Conservation (phyloP, 2,329 filamentous ascomycete species). For the Alternaria hordeiaustralica region DNA sequence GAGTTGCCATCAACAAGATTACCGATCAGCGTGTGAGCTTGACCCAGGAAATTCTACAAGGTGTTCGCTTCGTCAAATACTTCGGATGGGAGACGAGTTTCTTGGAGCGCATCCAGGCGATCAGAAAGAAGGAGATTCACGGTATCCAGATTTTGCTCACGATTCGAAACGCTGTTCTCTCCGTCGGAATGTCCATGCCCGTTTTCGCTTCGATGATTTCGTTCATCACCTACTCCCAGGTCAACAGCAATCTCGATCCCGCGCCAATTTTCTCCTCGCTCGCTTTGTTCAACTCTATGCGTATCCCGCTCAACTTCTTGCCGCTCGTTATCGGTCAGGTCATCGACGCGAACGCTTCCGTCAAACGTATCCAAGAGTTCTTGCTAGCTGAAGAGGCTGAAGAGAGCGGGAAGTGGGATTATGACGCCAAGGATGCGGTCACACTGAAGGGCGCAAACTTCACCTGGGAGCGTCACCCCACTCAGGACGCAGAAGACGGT, state of each 20-base stretch:
- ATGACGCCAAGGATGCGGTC: constrained; percentile 63
- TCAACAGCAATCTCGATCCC: constrained; percentile 71
- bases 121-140: constrained; percentile 77
- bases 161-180: constrained; percentile 84
- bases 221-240: constrained; percentile 79
- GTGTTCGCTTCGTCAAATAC: constrained; percentile 93
- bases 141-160: constrained; percentile 84
- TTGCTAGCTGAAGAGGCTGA: constrained; percentile 82
- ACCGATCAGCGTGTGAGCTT: constrained; percentile 91
- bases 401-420: constrained; percentile 69
- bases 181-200: constrained; percentile 82
- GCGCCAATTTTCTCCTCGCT: constrained; percentile 90
- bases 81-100: constrained; percentile 96
- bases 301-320: constrained; percentile 87
- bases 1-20: constrained; percentile 85
- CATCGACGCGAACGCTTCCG: constrained; percentile 85
- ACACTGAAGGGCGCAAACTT: constrained; percentile 77
- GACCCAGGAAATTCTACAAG: constrained; percentile 89
- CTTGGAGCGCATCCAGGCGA: constrained; percentile 73
- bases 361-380: constrained; percentile 87
- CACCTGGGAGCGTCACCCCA: constrained; percentile 81
- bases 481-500: constrained; percentile 49
- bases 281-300: constrained; percentile 88
- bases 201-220: constrained; percentile 95
- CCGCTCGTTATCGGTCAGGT: constrained; percentile 88